Evolutionary conservation across 352 stramenopile species (phyloP), one percentile per base, ranked within the genome.

Genomic region (Phytophthora hibernalis): DNA sequence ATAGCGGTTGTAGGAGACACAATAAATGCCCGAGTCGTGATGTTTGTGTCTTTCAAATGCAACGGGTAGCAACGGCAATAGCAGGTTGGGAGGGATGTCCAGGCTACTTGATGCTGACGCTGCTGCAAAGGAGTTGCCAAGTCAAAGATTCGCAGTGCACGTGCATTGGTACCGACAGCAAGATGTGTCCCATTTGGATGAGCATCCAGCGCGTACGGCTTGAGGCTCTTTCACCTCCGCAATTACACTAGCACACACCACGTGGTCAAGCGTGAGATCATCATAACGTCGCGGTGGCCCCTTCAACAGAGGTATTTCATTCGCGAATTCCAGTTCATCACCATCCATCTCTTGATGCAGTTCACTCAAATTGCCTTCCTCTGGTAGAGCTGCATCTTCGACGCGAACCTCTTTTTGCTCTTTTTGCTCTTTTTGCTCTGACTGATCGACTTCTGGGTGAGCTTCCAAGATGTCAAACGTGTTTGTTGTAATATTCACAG

Each of bases 121-220:
- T 55, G 65, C n/a, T 65, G 49, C 40, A 70, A 68, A 10, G 65
- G 40, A 20, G 50, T 58, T 9, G 42, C 65, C 16, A 90, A 54
- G 33, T 85, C 78, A 20, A 92, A 84, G 12, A 92, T 53, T 1
- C 82, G 74, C 0, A 91, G 49, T 0, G 82, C 80, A 18, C 84
- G 71, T 4, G 82, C 79, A 40, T 92, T 91, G 3, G 80, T 91
- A 12, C 84, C 84, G 40, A 92, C 79, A 20, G 74, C 76, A n/a
- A 90, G 53, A 20, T 83, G 70, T 6, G 42, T 57, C 12, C 82
- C 80, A 30, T 65, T 70, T 0, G 65, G 49, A 37, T 78, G 61
- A 6, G 85, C 65, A 33, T 84, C 81, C 35, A 92, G 71, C 2
- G 80, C 82, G 0, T 82, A 88, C 74, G 2, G 82, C 80, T 45